Evolutionary conservation across 2,329 filamentous ascomycete species (phyloP), one percentile per base, ranked within the genome.

Genomic region (Seiridium unicorne): DNA sequence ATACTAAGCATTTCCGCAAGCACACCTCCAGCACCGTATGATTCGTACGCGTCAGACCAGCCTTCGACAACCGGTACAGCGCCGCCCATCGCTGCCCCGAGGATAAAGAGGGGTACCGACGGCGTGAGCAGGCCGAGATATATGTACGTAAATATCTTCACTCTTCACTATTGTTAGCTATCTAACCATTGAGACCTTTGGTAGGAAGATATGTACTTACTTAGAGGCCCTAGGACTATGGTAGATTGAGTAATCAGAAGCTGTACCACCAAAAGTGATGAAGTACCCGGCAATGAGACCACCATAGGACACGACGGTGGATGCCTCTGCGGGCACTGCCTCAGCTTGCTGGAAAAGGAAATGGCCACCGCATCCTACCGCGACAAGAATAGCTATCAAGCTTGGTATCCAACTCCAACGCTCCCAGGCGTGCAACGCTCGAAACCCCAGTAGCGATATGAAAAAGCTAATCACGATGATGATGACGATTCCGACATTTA

Each of bases 241-340:
- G 65, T 87, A 87, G 7, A 81, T 81, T n/a, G 80, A 79, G 61
- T 84, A 85, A 64, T 87, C 84, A n/a, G 81, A 83, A 0, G 78
- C 79, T 3, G 81, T 81, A 3, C 80, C 81, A 7, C 79, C 82
- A 67, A 85, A 87, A 1, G 80, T 82, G 61, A 86, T 73, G 49
- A 86, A 80, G 60, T 83, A 83, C 2, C 78, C 77, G 2, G 82
- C 82, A 44, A 82, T 80, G 51, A 82, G 64, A 31, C 78, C 74
- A 8, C 74, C 79, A 62, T 78, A 81, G 18, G 76, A 77, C 18
- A 82, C 63, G n/a, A 81, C 48, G 51, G 64, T 60, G 11, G 65
- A 34, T 32, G 68, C 62, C 32, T 65, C 60, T 53, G 65, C 61
- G 32, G 65, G 56, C 35, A 64, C 62, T 18, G 64, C 55, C 51